Base-by-base conservation (phyloP, 1,139 yeast species). In the Keqinozyma sinolaborantium region DNA sequence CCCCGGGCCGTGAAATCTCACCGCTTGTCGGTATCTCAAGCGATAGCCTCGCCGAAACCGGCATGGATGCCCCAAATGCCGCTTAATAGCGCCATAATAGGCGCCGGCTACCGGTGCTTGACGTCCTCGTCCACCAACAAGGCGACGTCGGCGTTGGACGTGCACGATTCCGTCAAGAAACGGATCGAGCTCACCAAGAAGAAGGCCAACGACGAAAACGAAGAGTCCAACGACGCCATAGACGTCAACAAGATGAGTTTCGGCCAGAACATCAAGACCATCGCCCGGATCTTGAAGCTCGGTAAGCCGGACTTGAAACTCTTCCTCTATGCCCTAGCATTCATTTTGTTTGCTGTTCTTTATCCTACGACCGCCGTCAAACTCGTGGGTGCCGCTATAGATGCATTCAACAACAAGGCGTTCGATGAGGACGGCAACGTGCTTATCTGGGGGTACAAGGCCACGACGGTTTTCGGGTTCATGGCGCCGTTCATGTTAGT, bases 401-500 rank as follows among this genome's bases (percentile, higher is more conserved):
- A 69, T 44, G 70, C 74, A 2, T 65, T 64, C 40, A 69, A 65
- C 39, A 41, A 52, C 10, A 56, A 56, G n/a, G 31, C 46, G 11
- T 56, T 53, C 28, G 73, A 68, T 43, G 66, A 42, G 4, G 64
- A 66, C 24, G 74, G 74, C 0, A 56, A 59, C 31, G 47, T 69
- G 25, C 31, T 69, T 29, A 66, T 69, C 23, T 69, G 74, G 74
- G 75, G 74, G 2, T 66, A 64, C 41, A 64, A 64, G 34, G 64
- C 65, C 33, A 51, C 65, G 14, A 67, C 69, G 1, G 58, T 69
- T 2, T 68, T 69, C 38, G 53, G 53, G 6, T 48, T 64, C 19
- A 69, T 69, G 75, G 62, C 68, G 4, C 75, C 75, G 6, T 69
- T 68, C 35, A 64, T 69, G 72, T 53, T 54, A 25, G 53, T 59